Evolutionary conservation across 2,329 filamentous ascomycete species (phyloP).

Genomic region (Sporothrix humicola): DNA sequence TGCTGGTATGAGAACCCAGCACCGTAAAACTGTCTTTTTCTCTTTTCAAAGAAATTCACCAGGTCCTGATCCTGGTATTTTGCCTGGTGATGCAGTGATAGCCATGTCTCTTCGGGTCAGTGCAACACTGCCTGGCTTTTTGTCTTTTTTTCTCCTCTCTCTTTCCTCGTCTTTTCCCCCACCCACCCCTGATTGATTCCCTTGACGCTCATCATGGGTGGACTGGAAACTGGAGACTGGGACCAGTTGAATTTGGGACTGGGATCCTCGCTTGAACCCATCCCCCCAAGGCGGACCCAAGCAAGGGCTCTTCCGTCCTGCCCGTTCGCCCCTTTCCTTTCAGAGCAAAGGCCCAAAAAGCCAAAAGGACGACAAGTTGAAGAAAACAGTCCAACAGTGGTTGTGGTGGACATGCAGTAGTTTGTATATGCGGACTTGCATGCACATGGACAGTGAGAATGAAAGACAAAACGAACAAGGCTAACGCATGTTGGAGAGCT

Average conservation of each 20-base stretch:
- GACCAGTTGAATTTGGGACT: not conserved
- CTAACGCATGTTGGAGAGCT: conserved; percentile 18
- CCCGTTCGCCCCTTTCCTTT: conserved; percentile 28
- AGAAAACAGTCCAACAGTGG: not conserved
- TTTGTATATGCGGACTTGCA: no score
- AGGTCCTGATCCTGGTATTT: not conserved
- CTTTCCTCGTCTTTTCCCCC: not conserved
- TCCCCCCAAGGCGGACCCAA: conserved; percentile 20
- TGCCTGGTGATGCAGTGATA: not conserved
- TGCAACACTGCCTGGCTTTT: not conserved
- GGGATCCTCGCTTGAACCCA: conserved; percentile 23
- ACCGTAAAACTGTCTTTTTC: not conserved
- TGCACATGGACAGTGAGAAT: conserved; percentile 18
- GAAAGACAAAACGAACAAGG: not conserved
- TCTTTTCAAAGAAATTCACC: not conserved
- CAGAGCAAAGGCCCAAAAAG: conserved; percentile 21
- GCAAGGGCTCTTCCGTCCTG: conserved; percentile 24
- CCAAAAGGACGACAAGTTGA: not conserved
- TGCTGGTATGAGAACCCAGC: not conserved
- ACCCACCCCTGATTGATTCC: conserved; percentile 26
- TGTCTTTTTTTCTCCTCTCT: not conserved
- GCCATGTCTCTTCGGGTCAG: conserved; percentile 7
- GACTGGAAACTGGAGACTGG: not conserved
- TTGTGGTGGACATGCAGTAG: not conserved
- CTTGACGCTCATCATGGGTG: conserved; percentile 24